Evolutionary conservation across 2,329 filamentous ascomycete species (phyloP), one percentile per base, ranked within the genome.

Genomic region (Apiospora kogelbergensis): DNA sequence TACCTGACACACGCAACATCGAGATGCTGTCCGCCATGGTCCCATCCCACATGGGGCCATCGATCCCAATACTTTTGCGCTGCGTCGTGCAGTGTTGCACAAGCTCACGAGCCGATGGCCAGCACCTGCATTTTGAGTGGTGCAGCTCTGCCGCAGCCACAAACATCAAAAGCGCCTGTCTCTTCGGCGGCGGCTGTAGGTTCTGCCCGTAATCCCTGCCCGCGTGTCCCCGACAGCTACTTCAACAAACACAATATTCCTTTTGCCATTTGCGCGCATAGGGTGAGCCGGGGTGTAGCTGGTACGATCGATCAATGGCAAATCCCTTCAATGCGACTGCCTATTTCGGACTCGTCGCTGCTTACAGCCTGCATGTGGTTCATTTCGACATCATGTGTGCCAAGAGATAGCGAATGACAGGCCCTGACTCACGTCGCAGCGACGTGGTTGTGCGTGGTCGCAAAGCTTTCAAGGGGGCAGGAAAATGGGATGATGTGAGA

Each of bases 101-200:
- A 57, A 5, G 48, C 53, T 22, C 53, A 20, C 37, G 30, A 37
- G 30, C 53, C 30, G 7, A 17, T 7, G 17, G 24, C 24, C 24
- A 57, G 30, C 24, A 46, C 44, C n/a, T 57, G 48, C 26, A 60
- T n/a, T 37, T 37, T 37, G 53, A 37, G 42, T 2, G 40, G 2
- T 41, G 40, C 40, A 42, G 40, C 40, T 42, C 40, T 33, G 17
- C 53, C 37, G 26, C 7, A 57, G 26, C 48, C 48, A 57, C 26
- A 33, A 15, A 17, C 48, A 7, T 20, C 48, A 57, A 33, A n/a
- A 37, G 30, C 30, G 53, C 53, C 53, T 37, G 37, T 60, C 53
- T 60, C 53, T 60, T 60, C 30, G 53, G 53, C 26, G 53, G 53
- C 53, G 53, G 53, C 53, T 60, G 53, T 37, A 60, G 30, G 13